A percentile compares a stretch with the other conserved stretches of the same genome.
These are phyloP conservation scores for Bremia lactucae DNA, from an alignment of 352 stramenopile species.

Conservation along the genomic window DNA sequence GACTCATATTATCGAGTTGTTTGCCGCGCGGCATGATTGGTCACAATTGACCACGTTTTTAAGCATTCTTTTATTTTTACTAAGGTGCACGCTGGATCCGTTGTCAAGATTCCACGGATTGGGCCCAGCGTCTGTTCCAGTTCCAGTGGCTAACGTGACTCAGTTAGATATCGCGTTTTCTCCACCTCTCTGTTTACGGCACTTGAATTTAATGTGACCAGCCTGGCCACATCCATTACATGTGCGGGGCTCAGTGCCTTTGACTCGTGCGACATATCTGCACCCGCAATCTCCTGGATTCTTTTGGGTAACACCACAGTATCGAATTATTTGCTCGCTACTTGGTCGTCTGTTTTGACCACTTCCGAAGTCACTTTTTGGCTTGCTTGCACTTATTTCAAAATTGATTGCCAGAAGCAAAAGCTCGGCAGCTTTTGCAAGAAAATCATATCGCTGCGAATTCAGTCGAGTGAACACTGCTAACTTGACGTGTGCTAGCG, in stretches of 20 bases:
- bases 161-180: not conserved
- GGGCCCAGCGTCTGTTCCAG: not conserved
- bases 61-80: constrained; percentile 1
- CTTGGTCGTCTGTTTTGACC: not conserved
- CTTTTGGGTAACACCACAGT: too few species aligned
- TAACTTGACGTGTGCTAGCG: not conserved
- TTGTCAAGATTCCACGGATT: constrained; percentile 6
- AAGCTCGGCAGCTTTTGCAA: not conserved
- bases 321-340: not conserved
- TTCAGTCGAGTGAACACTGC: not conserved
- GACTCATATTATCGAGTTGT: too few species aligned
- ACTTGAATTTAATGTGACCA: not conserved
- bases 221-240: not conserved
- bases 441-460: not conserved
- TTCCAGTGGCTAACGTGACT: not conserved
- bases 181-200: not conserved
- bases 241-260: not conserved
- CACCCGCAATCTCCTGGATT: too few species aligned
- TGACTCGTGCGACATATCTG: too few species aligned
- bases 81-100: constrained; percentile 6
- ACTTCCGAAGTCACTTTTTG: not conserved
- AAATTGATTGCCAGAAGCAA: not conserved
- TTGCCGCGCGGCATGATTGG: not conserved
- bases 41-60: not conserved
- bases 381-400: not conserved